Evolutionary conservation across 2,329 filamentous ascomycete genomes (phyloP), one percentile per base, ranked within the genome.

Genomic region (Talaromyces verruculosus): DNA sequence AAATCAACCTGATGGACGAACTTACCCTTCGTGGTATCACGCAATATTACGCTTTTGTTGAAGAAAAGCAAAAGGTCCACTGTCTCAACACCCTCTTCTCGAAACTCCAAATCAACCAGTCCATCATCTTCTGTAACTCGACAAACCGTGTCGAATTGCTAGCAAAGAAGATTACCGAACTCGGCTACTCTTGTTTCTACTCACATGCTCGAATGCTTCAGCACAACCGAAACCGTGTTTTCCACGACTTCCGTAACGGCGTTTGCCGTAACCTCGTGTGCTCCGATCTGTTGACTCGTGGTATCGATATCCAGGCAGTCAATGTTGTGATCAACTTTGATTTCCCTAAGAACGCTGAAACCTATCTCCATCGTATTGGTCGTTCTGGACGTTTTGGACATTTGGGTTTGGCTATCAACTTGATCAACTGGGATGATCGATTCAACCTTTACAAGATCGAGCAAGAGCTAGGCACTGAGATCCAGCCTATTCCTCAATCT

Each of bases 311-410:
- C 70, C 95, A 99, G 80, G 95, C 95, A 63, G 95, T 99, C 75
- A 99, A 99, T 73, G 95, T 99, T 64, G 95, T 99, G 77, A 99
- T 99, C 87, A 99, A 99, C 83, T 99, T 99, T 75, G 95, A 99
- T 76, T 99, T 99, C 79, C 95, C 95, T 64, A 99, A 99, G 84
- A 99, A 99, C 74, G 96, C 95, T 17, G 95, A 99, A 82, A 99
- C 95, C 0, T 99, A 99, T 77, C 88, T 99, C 66, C 95, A 99
- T 82, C 92, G 95, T 72, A 99, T 99, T 77, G 95, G 95, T 84
- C 92, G 95, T 76, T 99, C 95, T 61, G 95, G 95, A 71, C 92
- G 95, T 71, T 99, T 97, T 77, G 95, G 95, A 71, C 95, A 99
- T 81, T 86, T 98, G 75, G 95, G 95, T 86, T 84, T 99, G 71